A percentile compares a stretch with the other conserved stretches of the same genome.
These are phyloP conservation scores for Lichtheimia ornata DNA, from an alignment of 371 early-diverging fungal genomes.

Conservation along the genomic window DNA sequence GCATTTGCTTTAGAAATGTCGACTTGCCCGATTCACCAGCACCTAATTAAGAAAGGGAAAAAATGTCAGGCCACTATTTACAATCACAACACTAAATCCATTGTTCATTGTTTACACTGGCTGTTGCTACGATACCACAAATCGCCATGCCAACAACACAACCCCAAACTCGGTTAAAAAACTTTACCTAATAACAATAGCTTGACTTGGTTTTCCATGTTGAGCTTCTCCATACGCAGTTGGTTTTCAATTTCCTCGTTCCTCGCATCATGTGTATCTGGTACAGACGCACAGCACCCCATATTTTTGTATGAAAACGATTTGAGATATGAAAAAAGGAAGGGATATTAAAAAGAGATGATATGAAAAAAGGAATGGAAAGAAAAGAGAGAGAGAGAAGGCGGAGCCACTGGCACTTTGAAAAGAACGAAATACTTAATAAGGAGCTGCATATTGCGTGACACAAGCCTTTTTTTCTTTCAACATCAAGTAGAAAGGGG, in stretches of 20 bases:
- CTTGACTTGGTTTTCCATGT: conserved; percentile 88
- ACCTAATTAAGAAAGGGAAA: conserved; percentile 51
- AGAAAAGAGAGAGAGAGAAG: conserved; percentile 7
- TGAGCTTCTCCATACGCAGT: conserved; percentile 77
- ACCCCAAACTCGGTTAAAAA: not conserved
- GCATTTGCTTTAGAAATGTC: conserved; percentile 96
- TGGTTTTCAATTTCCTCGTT: conserved; percentile 91
- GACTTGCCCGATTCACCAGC: conserved; percentile 98
- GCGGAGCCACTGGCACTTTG: not conserved
- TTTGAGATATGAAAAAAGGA: conserved; percentile 5
- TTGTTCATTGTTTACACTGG: not conserved
- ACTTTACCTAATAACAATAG: conserved; percentile 88
- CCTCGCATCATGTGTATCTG: conserved; percentile 76
- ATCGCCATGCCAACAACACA: too few species aligned
- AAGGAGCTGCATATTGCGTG: conserved; percentile 1
- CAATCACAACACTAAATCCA: not conserved
- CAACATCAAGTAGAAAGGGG: too few species aligned
- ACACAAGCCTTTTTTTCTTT: not conserved
- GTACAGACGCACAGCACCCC: conserved; percentile 89
- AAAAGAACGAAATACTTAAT: conserved; percentile 3
- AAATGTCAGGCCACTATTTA: not conserved
- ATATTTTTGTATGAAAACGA: conserved; percentile 45
- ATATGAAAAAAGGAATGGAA: not conserved
- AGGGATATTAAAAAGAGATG: not conserved
- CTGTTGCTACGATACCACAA: too few species aligned